Evolutionary conservation across 2,329 filamentous ascomycete genomes (phyloP), one percentile per base, ranked within the genome.

Genomic region (Plectosphaerella plurivora): DNA sequence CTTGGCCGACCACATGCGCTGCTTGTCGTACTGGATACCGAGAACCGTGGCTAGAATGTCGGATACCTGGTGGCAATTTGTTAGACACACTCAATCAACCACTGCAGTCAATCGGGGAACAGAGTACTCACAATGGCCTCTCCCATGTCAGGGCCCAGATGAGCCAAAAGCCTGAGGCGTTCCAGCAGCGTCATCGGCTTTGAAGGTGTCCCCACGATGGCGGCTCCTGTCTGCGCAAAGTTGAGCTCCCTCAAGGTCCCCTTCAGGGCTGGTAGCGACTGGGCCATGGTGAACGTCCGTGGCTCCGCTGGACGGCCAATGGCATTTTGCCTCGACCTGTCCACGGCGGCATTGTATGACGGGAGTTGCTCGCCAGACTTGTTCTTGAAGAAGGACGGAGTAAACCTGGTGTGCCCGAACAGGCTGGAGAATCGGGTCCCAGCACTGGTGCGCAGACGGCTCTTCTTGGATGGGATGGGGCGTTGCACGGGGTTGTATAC

Each of bases 81-180:
- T 45, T 22, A 22, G 22, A 22, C 22, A 22, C 15, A 24, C 7
- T 45, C 18, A 8, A 24, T 9, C 8, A 8, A 33, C 7, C 44
- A 18, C 8, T 28, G 5, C 22, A 22, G 5, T 22, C 22, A 22
- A 22, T 22, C 22, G 22, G 7, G 15, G 12, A 28, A 44, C 11
- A 11, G n/a, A 16, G 25, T 5, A 51, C 47, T 45, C 45, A 54
- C 49, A 49, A 54, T 51, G 2, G 41, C 15, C 39, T 54, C 53
- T 22, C 49, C 49, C n/a, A 51, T 16, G 11, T 52, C 45, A 20
- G 45, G 33, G 20, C 51, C 50, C 5, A 46, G 46, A 5, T 54
- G 53, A 2, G 39, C 28, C 15, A 49, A 22, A 4, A 25, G 20
- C 36, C 16, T 52, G 46, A 54, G 15, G 10, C 45, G 45, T 16